These are phyloP conservation scores for Spatholobus suberectus DNA, from an alignment of 306 rosid genomes.

Conservation along the genomic window DNA sequence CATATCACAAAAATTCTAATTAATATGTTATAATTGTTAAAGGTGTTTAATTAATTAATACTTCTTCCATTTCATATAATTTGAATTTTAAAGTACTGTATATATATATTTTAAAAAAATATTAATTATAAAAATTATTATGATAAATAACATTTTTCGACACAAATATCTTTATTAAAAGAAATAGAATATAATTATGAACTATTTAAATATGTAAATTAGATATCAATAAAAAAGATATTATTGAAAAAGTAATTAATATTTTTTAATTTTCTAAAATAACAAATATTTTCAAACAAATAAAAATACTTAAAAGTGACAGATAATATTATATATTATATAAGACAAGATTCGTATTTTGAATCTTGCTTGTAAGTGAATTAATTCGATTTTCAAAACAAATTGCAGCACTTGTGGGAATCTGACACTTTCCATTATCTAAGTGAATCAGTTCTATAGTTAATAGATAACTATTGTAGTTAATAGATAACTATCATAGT, in stretches of 20 bases:
- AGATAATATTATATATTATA: no score
- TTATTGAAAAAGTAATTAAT: not conserved
- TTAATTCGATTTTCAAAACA: not conserved
- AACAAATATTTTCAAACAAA: not conserved
- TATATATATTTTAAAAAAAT: no score
- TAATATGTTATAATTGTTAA: no score
- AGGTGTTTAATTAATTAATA: no score
- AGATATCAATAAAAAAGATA: not conserved
- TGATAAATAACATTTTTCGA: no score
- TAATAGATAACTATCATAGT: not conserved
- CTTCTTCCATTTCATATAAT: no score
- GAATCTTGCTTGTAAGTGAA: not conserved
- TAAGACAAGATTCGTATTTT: not conserved
- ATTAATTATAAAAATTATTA: no score
- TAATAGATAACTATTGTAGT: not conserved
- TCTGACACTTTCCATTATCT: not conserved
- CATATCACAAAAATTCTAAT: no score
- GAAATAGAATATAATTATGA: not conserved
- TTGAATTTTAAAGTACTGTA: no score
- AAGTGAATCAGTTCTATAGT: not conserved
- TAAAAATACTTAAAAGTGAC: not conserved
- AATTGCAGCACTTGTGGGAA: constrained; percentile 6
- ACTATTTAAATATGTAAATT: not conserved
- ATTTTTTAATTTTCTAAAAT: not conserved
- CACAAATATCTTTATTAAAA: no score